phyloP scores from a whole-genome alignment of 1,284 basidiomycete genomes.

The Pascua sp. region DNA sequence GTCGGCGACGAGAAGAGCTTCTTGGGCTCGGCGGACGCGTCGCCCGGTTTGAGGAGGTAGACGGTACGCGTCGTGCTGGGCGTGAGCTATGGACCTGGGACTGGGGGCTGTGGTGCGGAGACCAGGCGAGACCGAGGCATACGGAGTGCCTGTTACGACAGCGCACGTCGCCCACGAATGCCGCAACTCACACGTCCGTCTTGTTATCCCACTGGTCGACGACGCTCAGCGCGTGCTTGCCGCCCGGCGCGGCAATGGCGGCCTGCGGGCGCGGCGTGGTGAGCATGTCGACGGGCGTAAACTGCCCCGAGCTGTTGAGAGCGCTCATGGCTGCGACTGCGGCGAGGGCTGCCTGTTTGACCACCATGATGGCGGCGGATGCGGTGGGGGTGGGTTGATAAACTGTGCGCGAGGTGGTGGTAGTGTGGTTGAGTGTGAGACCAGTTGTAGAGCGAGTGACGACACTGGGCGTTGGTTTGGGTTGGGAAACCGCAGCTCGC shows the following conservation, averaged over 20 bases:
- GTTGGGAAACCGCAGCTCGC: too few species aligned
- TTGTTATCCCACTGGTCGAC: conserved; percentile 66
- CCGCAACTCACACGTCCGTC: conserved; percentile 63
- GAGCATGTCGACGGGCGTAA: conserved; percentile 70
- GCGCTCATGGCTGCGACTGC: neutral
- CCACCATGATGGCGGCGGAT: neutral
- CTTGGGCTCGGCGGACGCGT: conserved; percentile 10
- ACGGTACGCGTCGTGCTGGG: conserved; percentile 66
- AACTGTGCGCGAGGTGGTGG: neutral
- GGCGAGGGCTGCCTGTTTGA: neutral
- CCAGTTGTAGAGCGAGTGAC: too few species aligned
- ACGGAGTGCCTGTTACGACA: neutral
- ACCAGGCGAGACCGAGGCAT: neutral
- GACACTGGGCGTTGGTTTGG: too few species aligned
- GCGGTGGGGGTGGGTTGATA: neutral
- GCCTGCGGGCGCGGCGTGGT: conserved; percentile 65
- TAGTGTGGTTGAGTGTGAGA: too few species aligned
- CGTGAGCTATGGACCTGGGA: too few species aligned
- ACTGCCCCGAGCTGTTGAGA: conserved; percentile 38
- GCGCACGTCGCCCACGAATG: too few species aligned
- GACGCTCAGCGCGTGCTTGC: conserved; percentile 64
- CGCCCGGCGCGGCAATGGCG: conserved; percentile 63
- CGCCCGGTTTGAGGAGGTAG: conserved; percentile 45
- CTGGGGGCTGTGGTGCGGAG: neutral
- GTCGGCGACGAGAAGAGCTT: conserved; percentile 26